Conservation (phyloP, 2,329 filamentous ascomycete species). For the Periconia sp. region DNA sequence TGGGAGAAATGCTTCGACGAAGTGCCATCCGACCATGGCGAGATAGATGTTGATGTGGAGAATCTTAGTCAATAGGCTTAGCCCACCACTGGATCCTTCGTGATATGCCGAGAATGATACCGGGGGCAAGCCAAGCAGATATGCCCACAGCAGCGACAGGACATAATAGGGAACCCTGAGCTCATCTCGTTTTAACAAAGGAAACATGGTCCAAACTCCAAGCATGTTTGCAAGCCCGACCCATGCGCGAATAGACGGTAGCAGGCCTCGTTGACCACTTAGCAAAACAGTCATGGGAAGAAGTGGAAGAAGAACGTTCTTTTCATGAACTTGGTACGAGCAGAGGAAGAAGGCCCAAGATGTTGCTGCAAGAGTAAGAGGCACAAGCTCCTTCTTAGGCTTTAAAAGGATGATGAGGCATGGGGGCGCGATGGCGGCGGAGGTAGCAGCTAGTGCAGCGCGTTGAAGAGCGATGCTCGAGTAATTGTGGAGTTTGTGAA, state of each 20-base stretch:
- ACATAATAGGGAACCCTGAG: conserved; percentile 84
- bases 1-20: conserved; percentile 69
- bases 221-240: conserved; percentile 94
- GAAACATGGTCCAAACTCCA: conserved; percentile 92
- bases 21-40: conserved; percentile 81
- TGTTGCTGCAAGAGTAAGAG: conserved; percentile 79
- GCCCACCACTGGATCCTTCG: conserved; percentile 47
- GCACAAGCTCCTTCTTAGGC: conserved; percentile 77
- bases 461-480: conserved; percentile 75
- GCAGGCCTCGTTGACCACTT: conserved; percentile 77
- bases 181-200: conserved; percentile 83
- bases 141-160: conserved; percentile 86
- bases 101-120: conserved; percentile 73
- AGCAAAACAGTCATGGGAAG: conserved; percentile 92
- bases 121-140: conserved; percentile 85
- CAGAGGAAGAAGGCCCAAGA: conserved; percentile 98
- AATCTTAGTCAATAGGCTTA: conserved; percentile 66
- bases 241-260: conserved; percentile 81
- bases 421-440: conserved; percentile 77
- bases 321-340: conserved; percentile 98
- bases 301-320: conserved; percentile 90
- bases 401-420: conserved; percentile 80
- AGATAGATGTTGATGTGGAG: conserved; percentile 79
- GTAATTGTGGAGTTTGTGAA: conserved; percentile 84
- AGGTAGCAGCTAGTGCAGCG: conserved; percentile 75